Evolutionary conservation across 1,284 basidiomycete species (phyloP).

Genomic region (Cutaneotrichosporon dermatis): DNA sequence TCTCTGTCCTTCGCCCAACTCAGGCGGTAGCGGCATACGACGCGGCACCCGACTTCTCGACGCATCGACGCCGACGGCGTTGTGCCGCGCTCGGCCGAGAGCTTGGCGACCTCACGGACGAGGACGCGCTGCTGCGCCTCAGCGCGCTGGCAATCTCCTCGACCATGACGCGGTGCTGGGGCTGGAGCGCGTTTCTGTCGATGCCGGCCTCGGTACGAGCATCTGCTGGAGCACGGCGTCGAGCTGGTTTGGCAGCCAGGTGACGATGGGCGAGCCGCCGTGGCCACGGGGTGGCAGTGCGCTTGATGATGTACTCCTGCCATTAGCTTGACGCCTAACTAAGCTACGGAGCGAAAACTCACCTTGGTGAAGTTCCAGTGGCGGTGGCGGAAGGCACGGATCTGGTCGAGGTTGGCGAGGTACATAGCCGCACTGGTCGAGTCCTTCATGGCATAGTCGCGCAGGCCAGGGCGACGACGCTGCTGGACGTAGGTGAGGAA

Average conservation of each 20-base stretch:
- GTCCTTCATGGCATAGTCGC: conserved; percentile 17
- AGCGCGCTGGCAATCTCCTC: conserved; percentile 20
- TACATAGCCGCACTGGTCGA: conserved; percentile 15
- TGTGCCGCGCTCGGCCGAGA: conserved; percentile 9
- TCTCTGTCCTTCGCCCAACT: background rate
- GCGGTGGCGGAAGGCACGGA: conserved; percentile 22
- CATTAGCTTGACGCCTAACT: too few species aligned
- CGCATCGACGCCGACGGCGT: conserved; percentile 7
- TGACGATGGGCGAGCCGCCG: conserved; percentile 16
- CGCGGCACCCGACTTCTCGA: background rate
- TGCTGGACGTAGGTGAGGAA: conserved; percentile 22
- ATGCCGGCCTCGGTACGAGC: conserved; percentile 13
- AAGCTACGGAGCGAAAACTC: too few species aligned
- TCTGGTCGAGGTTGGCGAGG: conserved; percentile 23
- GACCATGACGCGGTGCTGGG: conserved; percentile 13
- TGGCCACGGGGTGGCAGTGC: conserved; percentile 19
- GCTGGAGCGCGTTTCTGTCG: conserved; percentile 14
- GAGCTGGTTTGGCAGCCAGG: conserved; percentile 24
- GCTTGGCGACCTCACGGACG: conserved; percentile 15
- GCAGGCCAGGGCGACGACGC: conserved; percentile 12
- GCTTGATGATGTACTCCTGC: conserved; percentile 12
- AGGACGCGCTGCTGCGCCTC: conserved; percentile 24
- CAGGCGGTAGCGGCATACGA: background rate
- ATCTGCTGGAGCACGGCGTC: conserved; percentile 15
- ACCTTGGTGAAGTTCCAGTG: conserved; percentile 8